These are phyloP conservation scores for Exophiala dermatitidis DNA, from an alignment of 2,329 filamentous ascomycete genomes.

Conservation along the genomic window DNA sequence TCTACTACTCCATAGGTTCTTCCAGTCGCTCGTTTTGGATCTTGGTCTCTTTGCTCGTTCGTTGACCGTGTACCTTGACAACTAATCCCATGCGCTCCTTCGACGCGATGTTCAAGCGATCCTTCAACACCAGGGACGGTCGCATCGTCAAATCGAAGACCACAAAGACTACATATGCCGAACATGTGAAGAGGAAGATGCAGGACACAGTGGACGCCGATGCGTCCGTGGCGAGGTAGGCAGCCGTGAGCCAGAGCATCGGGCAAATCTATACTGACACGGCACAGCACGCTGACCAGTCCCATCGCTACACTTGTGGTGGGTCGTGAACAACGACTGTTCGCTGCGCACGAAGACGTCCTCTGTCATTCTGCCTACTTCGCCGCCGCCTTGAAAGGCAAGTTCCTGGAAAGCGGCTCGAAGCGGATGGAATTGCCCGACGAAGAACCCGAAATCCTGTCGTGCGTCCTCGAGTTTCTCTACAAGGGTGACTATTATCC, in stretches of 20 bases:
- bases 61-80: constrained; percentile 30
- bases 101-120: constrained; percentile 81
- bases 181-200: constrained; percentile 77
- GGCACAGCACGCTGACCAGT: constrained; percentile 46
- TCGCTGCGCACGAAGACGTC: constrained; percentile 92
- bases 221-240: constrained; percentile 40
- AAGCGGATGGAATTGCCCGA: constrained; percentile 71
- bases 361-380: constrained; percentile 82
- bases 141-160: constrained; percentile 85
- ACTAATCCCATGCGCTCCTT: constrained; percentile 29
- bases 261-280: constrained; percentile 18
- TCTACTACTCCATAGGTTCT: constrained; percentile 35
- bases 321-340: constrained; percentile 76
- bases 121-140: constrained; percentile 68
- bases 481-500: constrained; percentile 97
- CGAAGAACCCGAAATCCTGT: constrained; percentile 83
- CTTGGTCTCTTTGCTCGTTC: constrained; percentile 42
- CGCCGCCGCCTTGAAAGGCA: constrained; percentile 60
- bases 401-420: constrained; percentile 58
- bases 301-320: constrained; percentile 84
- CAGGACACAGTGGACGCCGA: constrained; percentile 66
- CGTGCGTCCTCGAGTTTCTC: constrained; percentile 87
- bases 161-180: constrained; percentile 66
- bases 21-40: constrained; percentile 37
- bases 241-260: neutral